These are phyloP conservation scores for Apiotrichum veenhuisii DNA, from an alignment of 1,284 basidiomycete species.

Conservation along the genomic window DNA sequence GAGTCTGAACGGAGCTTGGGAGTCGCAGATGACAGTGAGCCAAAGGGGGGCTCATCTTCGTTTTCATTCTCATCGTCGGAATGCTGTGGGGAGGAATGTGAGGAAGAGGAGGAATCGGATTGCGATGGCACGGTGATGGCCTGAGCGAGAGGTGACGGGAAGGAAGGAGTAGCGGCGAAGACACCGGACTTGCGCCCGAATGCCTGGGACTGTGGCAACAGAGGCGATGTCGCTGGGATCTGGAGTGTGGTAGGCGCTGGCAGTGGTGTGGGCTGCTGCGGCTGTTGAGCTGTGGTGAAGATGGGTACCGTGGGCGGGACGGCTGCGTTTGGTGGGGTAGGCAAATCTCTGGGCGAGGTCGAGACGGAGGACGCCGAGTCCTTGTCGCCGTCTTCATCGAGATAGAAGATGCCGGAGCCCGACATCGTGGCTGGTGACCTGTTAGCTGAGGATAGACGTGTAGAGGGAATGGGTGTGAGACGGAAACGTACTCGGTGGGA, in stretches of 20 bases:
- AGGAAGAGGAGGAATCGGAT: constrained; percentile 40
- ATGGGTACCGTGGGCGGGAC: neutral
- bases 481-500: too few species aligned
- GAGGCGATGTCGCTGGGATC: constrained; percentile 17
- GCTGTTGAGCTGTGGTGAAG: neutral
- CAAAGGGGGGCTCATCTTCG: neutral
- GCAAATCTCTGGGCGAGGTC: constrained; percentile 22
- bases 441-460: neutral
- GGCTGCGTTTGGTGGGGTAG: constrained; percentile 4
- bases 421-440: constrained; percentile 5
- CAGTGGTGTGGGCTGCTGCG: constrained; percentile 1
- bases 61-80: constrained; percentile 30
- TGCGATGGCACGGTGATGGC: constrained; percentile 42
- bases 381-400: constrained; percentile 41
- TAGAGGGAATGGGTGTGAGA: neutral
- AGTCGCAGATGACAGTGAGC: neutral
- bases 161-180: constrained; percentile 46
- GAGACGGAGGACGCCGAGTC: constrained; percentile 16
- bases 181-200: constrained; percentile 37
- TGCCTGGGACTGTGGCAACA: constrained; percentile 23
- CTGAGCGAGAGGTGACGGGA: constrained; percentile 46
- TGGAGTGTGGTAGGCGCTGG: constrained; percentile 17
- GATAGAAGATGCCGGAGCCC: constrained; percentile 33
- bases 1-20: neutral
- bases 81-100: constrained; percentile 27